A percentile compares a stretch with the other conserved stretches of the same genome.
Evolutionary conservation across 208 protist genomes (phyloP).

Genomic region (Tritrichomonas musculus): DNA sequence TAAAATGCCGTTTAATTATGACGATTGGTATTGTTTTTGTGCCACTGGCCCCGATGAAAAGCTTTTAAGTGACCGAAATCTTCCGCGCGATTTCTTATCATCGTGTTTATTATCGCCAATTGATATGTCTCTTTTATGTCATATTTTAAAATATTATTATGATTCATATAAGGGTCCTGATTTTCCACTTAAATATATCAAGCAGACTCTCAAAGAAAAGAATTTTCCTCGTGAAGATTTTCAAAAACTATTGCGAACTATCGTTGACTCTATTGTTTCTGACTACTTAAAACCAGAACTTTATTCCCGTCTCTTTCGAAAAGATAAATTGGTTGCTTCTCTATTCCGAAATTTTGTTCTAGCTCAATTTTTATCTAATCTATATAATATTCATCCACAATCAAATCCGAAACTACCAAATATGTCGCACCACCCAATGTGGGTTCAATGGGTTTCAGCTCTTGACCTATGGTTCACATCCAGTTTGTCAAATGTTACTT

Average conservation of each 20-base stretch:
- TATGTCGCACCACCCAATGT: background rate
- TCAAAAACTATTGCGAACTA: background rate
- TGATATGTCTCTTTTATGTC: background rate
- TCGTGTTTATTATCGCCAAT: background rate
- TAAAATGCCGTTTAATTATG: background rate
- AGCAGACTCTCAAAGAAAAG: background rate
- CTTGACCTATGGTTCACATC: constrained; percentile 19
- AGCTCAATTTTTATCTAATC: background rate
- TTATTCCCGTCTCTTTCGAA: background rate
- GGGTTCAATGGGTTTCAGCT: background rate
- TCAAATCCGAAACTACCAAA: background rate
- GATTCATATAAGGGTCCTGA: background rate
- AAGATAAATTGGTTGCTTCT: background rate
- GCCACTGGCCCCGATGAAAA: background rate
- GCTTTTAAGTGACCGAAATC: background rate
- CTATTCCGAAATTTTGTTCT: background rate
- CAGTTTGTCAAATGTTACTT: background rate
- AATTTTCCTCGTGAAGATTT: background rate
- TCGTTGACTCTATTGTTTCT: background rate
- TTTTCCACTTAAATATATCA: background rate
- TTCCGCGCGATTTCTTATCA: background rate
- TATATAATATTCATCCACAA: background rate
- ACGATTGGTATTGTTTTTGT: constrained; percentile 9
- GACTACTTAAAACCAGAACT: background rate
- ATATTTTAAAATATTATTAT: background rate